phyloP scores from a whole-genome alignment of 257 asterid species.

The Penstemon eatonii region DNA sequence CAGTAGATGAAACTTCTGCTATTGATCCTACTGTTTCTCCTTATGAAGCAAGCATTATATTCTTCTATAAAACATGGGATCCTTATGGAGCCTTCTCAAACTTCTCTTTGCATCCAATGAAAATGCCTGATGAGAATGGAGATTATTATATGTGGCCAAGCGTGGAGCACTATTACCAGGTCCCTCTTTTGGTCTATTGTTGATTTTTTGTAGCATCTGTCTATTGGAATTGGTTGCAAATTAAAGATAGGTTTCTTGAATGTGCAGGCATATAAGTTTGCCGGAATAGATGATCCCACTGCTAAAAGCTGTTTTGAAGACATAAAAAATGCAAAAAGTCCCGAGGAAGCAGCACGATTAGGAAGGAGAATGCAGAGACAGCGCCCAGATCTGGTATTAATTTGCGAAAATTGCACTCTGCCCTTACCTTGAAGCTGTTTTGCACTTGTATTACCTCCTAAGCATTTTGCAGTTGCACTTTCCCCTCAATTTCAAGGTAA shows the following conservation, averaged over 20 bases:
- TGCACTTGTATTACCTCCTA: no score
- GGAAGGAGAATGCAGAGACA: conserved; percentile 89
- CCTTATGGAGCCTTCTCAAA: conserved; percentile 93
- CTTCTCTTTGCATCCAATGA: conserved; percentile 85
- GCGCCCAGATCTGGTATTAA: conserved; percentile 67
- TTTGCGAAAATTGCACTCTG: neutral
- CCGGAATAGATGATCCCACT: conserved; percentile 59
- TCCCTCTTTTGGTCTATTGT: conserved; percentile 28
- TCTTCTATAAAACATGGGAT: conserved; percentile 96
- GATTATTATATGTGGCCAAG: conserved; percentile 67
- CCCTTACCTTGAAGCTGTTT: neutral
- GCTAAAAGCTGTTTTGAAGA: conserved; percentile 58
- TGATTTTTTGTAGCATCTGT: conserved; percentile 4
- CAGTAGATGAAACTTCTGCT: conserved; percentile 71
- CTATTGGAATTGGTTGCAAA: neutral
- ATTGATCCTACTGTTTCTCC: conserved; percentile 90
- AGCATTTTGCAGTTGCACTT: no score
- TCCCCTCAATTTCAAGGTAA: no score
- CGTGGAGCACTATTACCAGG: conserved; percentile 99
- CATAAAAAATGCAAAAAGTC: conserved; percentile 75
- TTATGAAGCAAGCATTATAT: conserved; percentile 79
- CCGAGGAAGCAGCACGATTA: conserved; percentile 95
- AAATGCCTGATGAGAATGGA: conserved; percentile 69
- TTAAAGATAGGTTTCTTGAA: conserved; percentile 15
- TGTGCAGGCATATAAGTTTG: conserved; percentile 80